Evolutionary conservation across 257 asterid species (phyloP), one percentile per base, ranked within the genome.

Genomic region (Petrea volubilis): DNA sequence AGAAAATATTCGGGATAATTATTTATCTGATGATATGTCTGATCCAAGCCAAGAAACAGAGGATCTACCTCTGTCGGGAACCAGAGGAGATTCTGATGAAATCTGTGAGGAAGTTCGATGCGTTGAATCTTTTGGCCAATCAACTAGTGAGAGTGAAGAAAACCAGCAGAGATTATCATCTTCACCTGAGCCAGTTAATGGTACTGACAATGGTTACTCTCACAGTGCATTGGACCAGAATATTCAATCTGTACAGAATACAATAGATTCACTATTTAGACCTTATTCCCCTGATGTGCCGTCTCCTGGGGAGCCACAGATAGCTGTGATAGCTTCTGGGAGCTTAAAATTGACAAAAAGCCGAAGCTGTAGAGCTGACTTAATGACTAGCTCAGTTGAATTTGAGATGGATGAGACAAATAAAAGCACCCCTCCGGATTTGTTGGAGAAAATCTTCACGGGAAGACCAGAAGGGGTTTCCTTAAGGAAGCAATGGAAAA

Each of bases 401-500:
- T 63, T 67, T 73, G 86, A 79, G 78, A 77, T 67, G 66, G 71
- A 71, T 72, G 90, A 80, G 71, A 78, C 79, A 75, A 80, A 67
- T 40, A 90, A 88, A 74, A 82, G 82, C 73, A 92, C 98, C 15
- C 99, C 99, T 1, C 94, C 97, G 51, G 70, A 77, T 70, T 90
- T 83, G 41, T 69, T 80, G 81, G 96, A 89, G 68, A 83, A 80
- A 40, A 67, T 74, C 75, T 93, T 77, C 57, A 77, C 83, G 12
- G 95, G 96, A 78, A 82, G 93, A 82, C 92, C 95, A 7, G 91
- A 81, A 68, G 80, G 83, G 3, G 71, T 27, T 20, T 75, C 82
- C 46, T 76, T 67, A 67, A 87, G 98, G 74, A 92, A 90, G 80
- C 92, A 90, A 53, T 95, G 97, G 99, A 88, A 85, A 64, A 80